Evolutionary conservation across 208 protist genomes (phyloP), one percentile per base, ranked within the genome.

Genomic region (Crithidia acanthocephali): DNA sequence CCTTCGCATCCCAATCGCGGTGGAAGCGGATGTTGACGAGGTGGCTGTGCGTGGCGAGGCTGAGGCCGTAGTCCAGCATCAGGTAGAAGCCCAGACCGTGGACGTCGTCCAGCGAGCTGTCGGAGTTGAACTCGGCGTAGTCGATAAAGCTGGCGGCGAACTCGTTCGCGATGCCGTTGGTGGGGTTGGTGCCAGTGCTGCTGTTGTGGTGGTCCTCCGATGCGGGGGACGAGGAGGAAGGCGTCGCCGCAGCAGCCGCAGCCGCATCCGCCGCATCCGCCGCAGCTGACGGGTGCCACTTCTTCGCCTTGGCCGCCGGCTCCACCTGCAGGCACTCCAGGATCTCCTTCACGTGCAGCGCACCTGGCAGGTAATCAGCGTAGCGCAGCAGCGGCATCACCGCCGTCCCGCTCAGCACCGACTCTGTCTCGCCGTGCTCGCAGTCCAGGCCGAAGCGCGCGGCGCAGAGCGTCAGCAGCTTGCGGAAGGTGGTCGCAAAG

Each of bases 321-420:
- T 68, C 67, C 20, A 88, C 78, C 40, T 82, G 72, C 32, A 95
- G 72, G 50, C 85, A 91, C 51, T 78, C 75, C 22, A 95, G 57
- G 18, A 94, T 48, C 62, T 95, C 87, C 28, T 87, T 80, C 22
- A 90, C 71, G 67, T 87, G 79, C 22, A 95, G 80, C 13, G 78
- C 88, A 23, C 91, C 87, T 23, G 87, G 91, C 13, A 95, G 65
- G 74, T 90, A 95, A 59, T 95, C 91, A 22, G 83, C 79, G 73
- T 95, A 94, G n/a, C 86, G 87, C 55, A 95, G 75, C 50, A 91
- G 63, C 8, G 91, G 91, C 76, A 92, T 84, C n/a, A 80, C 59
- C 15, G 83, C 86, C 28, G 77, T 76, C 60, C 91, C 91, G 22
- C 61, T 71, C 16, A 95, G 77, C 48, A 89, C 47, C 9, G 86